Conservation (phyloP, 2,329 filamentous ascomycete species). For the Arthrobotrys sphaeroides region DNA sequence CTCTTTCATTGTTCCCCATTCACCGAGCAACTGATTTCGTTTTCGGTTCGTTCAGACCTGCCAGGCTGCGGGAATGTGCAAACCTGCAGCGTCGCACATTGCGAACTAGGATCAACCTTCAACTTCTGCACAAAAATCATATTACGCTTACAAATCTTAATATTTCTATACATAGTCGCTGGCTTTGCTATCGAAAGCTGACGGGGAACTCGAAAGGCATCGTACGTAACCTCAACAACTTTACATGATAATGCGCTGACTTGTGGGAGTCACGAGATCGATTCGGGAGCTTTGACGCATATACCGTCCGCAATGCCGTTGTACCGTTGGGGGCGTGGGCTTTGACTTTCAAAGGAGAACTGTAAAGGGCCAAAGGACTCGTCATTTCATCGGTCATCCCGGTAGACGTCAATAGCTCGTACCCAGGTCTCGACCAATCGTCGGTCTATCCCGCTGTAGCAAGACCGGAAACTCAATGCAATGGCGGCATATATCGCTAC, state of each 20-base stretch:
- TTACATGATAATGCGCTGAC: conserved; percentile 49
- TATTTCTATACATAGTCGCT: conserved; percentile 39
- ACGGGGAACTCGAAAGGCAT: background rate
- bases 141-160: conserved; percentile 53
- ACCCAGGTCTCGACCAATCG: conserved; percentile 10
- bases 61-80: conserved; percentile 19
- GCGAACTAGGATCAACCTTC: conserved; percentile 48
- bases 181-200: conserved; percentile 28
- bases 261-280: conserved; percentile 43
- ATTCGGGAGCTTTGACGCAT: conserved; percentile 49
- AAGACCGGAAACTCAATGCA: conserved; percentile 26
- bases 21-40: conserved; percentile 26
- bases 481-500: conserved; percentile 21
- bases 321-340: conserved; percentile 14
- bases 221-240: conserved; percentile 38
- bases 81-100: conserved; percentile 37
- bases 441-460: background rate
- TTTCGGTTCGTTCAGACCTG: conserved; percentile 24
- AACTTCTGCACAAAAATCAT: conserved; percentile 25
- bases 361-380: conserved; percentile 11
- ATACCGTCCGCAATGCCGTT: conserved; percentile 9
- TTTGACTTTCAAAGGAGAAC: conserved; percentile 30
- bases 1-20: background rate
- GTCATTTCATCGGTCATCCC: conserved; percentile 45
- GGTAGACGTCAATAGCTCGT: conserved; percentile 30